Evolutionary conservation across 768 basidiomycete species (phyloP), one percentile per base, ranked within the genome.

Genomic region (Sarcodon aspratus): DNA sequence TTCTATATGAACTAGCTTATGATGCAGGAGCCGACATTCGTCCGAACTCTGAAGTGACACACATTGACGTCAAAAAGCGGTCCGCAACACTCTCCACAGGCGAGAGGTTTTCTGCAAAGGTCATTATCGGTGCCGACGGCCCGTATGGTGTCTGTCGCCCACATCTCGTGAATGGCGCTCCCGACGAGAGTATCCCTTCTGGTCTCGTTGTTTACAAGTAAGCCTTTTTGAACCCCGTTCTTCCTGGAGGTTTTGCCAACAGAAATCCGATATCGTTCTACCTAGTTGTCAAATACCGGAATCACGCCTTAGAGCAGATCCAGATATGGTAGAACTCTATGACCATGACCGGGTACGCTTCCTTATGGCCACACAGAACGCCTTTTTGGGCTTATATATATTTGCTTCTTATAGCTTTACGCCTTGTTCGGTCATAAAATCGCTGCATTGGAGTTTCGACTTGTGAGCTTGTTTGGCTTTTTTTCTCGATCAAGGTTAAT

Each of bases 121-220:
- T 63, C 11, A 45, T 66, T 33, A 48, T 66, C 32, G 62, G 58
- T 21, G 57, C 60, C n/a, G 60, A 61, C 48, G 60, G 60, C 10
- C 48, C 46, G 21, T 27, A 27, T 27, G 21, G 21, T 27, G 21
- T 27, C 21, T 27, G 21, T 27, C 44, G 9, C 36, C 33, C 37
- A 47, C 36, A 34, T 54, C 15, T 36, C 45, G 44, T 53, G 60
- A 9, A 33, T 35, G 21, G 15, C 45, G 3, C 42, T 61, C 21
- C 27, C 3, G 55, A 48, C 2, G 45, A 52, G 18, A 43, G 44
- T 12, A 48, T 45, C 27, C 13, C 27, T 36, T 34, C 33, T 36
- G 33, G 48, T 33, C 45, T 47, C 48, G 45, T 38, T 15, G 47
- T 56, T 46, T 57, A 49, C 53, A 56, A 51, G 59, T 57, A 34